Conservation (phyloP, 331 rosid genomes). For the Ulmus americana region DNA sequence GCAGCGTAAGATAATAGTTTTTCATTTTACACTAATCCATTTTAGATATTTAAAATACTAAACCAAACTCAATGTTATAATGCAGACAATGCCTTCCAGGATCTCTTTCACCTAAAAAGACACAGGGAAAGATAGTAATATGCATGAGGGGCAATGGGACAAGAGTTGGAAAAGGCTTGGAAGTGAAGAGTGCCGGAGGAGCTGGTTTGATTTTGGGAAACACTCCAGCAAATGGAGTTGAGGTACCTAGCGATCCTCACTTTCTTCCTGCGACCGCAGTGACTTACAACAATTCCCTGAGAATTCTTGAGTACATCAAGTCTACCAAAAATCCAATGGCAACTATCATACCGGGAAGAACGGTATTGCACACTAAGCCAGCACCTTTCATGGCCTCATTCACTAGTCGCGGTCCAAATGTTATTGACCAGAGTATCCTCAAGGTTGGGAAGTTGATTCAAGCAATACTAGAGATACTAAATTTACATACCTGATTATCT, state of each 20-base stretch:
- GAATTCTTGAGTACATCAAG: constrained; percentile 41
- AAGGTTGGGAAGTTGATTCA: constrained; percentile 35
- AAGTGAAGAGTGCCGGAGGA: constrained; percentile 75
- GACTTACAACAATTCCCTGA: constrained; percentile 40
- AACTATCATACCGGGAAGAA: constrained; percentile 49
- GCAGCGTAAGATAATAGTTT: constrained; percentile 34
- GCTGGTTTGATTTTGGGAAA: constrained; percentile 64
- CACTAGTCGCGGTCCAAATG: constrained; percentile 83
- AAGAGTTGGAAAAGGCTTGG: constrained; percentile 67
- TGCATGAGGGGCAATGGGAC: constrained; percentile 68
- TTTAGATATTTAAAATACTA: neutral
- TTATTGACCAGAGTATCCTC: constrained; percentile 64
- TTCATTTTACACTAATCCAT: neutral
- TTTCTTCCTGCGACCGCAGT: constrained; percentile 68
- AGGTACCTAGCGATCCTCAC: constrained; percentile 54
- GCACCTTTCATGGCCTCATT: constrained; percentile 80
- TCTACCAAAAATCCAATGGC: constrained; percentile 51
- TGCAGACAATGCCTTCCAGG: constrained; percentile 67
- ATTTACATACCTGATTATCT: no score
- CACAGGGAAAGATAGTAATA: constrained; percentile 64
- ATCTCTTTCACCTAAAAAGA: constrained; percentile 51
- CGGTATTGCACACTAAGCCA: constrained; percentile 57
- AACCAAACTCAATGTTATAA: constrained; percentile 1
- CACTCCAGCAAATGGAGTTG: constrained; percentile 32
- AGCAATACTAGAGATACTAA: no score